Percentiles rank a stretch among this genome's conserved stretches.
Evolutionary conservation across 371 early-diverging fungal genomes (phyloP).

Genomic region (Mortierella sp.): DNA sequence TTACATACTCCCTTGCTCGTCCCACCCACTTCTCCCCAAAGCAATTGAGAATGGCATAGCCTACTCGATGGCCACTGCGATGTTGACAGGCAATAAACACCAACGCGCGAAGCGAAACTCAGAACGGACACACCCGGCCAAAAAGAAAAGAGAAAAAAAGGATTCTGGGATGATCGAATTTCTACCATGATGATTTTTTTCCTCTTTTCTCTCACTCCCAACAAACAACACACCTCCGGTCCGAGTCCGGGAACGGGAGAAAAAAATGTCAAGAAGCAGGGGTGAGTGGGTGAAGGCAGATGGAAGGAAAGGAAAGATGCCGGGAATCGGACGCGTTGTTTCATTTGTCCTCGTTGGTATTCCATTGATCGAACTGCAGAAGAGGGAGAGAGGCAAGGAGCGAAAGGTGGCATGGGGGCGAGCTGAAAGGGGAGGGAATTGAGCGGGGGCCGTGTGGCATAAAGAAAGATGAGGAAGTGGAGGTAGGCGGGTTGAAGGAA

Average conservation of each 20-base stretch:
- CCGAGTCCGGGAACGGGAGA: slow-evolving; percentile 6
- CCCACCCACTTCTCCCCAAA: neutral
- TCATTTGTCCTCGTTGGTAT: no score
- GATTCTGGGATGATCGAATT: slow-evolving; percentile 11
- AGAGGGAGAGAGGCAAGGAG: no score
- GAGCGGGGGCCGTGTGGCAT: neutral
- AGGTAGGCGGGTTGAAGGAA: neutral
- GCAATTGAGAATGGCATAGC: neutral
- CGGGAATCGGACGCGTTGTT: neutral
- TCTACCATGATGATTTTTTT: slow-evolving; percentile 11
- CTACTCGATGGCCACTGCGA: neutral
- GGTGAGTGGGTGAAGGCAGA: neutral
- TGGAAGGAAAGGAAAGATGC: neutral
- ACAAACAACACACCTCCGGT: neutral
- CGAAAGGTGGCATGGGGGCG: neutral
- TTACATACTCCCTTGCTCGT: neutral
- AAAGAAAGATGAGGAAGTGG: neutral
- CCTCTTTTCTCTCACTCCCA: neutral
- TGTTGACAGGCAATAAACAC: neutral
- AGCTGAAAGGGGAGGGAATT: neutral
- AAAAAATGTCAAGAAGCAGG: neutral
- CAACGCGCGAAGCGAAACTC: neutral
- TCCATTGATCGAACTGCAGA: no score
- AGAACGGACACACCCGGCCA: neutral
- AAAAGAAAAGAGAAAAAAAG: neutral